Evolutionary conservation across 495 filamentous ascomycete species (phyloP), one percentile per base, ranked within the genome.

Genomic region (Viridothelium virens): DNA sequence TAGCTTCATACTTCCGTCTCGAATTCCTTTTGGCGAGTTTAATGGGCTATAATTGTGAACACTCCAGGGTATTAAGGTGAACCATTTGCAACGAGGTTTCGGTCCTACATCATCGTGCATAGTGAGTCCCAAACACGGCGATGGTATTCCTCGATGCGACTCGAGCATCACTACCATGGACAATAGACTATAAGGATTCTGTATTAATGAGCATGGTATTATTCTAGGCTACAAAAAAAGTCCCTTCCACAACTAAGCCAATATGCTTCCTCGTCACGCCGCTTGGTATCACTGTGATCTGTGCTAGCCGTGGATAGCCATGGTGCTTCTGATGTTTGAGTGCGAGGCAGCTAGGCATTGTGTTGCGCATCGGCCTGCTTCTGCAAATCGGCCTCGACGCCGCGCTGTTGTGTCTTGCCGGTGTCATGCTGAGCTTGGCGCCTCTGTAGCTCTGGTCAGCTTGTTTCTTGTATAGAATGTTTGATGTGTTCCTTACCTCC

Each of bases 371-470:
- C 61, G 41, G 73, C 75, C 79, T 88, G 82, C 84, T 91, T 92
- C 70, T 85, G 76, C 65, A 96, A 84, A 74, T 96, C 92, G 34
- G 79, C 77, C 84, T 96, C 92, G 11, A 87, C 92, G 63, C 92
- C 88, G 12, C 92, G 82, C 81, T 96, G 88, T 73, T 83, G 80
- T 34, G 89, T 91, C 85, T 96, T 97, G 41, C 92, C 93, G 70
- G 83, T 77, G 73, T 95, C 92, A 70, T 96, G 93, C 74, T 87
- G 80, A 56, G 83, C 72, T 75, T 86, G 79, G 61, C 82, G 85
- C 69, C 84, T 79, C 72, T 59, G 53, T 3, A 7, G 31, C 7
- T 7, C 5, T 18, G 7, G 11, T 59, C 14, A 59, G 53, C n/a
- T 34, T 14, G 25, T 59, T 14, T 59, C 18, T 14, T 7, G 3